Conservation (phyloP, 805 yeast genomes). For the Candida oleophila region DNA sequence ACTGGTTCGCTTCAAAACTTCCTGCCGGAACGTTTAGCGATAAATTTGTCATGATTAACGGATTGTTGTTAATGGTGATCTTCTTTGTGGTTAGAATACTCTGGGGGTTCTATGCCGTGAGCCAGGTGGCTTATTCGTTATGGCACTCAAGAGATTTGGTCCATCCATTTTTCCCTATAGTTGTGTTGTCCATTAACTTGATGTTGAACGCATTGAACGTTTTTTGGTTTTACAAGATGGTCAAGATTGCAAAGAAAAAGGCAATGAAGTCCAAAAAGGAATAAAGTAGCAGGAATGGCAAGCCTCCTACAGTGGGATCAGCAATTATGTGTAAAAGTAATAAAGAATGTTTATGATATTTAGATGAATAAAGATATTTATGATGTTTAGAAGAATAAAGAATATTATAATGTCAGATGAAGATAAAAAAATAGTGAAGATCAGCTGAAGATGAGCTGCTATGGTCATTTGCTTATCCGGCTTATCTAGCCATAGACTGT, state of each 20-base stretch:
- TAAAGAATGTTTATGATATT: no score
- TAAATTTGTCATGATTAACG: conserved; percentile 60
- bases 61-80: conserved; percentile 60
- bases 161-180: conserved; percentile 46
- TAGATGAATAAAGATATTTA: no score
- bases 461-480: no score
- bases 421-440: no score
- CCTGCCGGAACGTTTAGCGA: conserved; percentile 66
- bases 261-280: not conserved
- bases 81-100: conserved; percentile 78
- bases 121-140: conserved; percentile 48
- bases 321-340: no score
- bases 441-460: no score
- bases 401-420: no score
- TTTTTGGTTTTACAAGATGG: conserved; percentile 88
- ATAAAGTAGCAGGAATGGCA: no score
- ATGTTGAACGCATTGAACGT: conserved; percentile 68
- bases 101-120: conserved; percentile 84
- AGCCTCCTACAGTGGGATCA: no score
- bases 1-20: conserved; percentile 84
- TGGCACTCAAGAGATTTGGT: conserved; percentile 41
- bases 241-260: conserved; percentile 65
- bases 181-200: conserved; percentile 57
- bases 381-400: no score
- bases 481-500: no score